These are phyloP conservation scores for Lithospermum erythrorhizon DNA, from an alignment of 257 asterid species.

Conservation along the genomic window DNA sequence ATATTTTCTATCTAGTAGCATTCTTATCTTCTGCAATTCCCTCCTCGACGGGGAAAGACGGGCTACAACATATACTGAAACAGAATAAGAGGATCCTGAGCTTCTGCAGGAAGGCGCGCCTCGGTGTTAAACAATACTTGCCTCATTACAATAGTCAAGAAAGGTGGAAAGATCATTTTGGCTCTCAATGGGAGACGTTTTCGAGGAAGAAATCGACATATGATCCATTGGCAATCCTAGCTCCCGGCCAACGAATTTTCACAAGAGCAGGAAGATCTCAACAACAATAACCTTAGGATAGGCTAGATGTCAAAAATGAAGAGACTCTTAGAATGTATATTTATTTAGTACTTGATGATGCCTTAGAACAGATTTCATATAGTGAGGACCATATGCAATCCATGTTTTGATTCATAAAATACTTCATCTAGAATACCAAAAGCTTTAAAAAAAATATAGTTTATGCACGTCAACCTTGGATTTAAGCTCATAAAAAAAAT, in stretches of 20 bases:
- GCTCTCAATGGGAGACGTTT: constrained; percentile 63
- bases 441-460: too few species aligned
- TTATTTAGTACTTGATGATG: background rate
- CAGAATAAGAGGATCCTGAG: constrained; percentile 49
- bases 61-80: constrained; percentile 42
- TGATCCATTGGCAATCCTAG: constrained; percentile 80
- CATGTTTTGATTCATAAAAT: background rate
- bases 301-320: constrained; percentile 3
- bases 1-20: constrained; percentile 68
- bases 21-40: constrained; percentile 69
- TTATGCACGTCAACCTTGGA: too few species aligned
- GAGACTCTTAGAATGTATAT: background rate
- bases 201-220: constrained; percentile 49
- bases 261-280: constrained; percentile 30
- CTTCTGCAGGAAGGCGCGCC: constrained; percentile 33
- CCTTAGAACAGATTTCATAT: background rate
- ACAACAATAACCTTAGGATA: constrained; percentile 15
- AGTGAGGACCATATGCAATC: background rate
- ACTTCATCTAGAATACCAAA: too few species aligned
- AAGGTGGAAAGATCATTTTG: constrained; percentile 88
- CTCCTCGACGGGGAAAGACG: constrained; percentile 55
- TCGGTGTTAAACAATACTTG: constrained; percentile 76
- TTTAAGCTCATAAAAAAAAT: too few species aligned
- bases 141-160: constrained; percentile 61
- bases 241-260: constrained; percentile 90